Percentiles rank a stretch among this genome's conserved stretches.
These are phyloP conservation scores for Ballota nigra DNA, from an alignment of 257 asterid species.

Conservation along the genomic window DNA sequence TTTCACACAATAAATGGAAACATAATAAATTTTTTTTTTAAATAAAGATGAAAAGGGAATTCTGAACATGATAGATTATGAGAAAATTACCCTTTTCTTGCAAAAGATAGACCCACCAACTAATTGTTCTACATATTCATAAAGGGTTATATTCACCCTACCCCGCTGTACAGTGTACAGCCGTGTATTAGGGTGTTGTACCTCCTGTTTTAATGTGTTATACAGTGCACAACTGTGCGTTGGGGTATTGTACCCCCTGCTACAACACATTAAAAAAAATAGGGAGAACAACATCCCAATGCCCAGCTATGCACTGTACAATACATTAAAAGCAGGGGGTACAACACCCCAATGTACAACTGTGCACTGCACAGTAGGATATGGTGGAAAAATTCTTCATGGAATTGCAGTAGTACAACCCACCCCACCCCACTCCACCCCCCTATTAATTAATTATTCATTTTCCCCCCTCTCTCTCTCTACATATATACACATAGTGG, in stretches of 20 bases:
- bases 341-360: too few relatives aligned
- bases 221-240: too few relatives aligned
- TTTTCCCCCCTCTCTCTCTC: background rate
- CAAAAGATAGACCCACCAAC: slow-evolving; percentile 11
- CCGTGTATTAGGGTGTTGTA: too few relatives aligned
- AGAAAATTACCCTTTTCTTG: slow-evolving; percentile 37
- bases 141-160: slow-evolving; percentile 26
- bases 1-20: slow-evolving; percentile 26
- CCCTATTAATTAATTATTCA: slow-evolving; percentile 19
- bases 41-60: slow-evolving; percentile 10
- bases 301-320: too few relatives aligned
- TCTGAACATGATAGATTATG: slow-evolving; percentile 28
- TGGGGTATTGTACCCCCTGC: too few relatives aligned
- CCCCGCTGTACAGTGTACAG: too few relatives aligned
- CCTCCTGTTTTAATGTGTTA: too few relatives aligned
- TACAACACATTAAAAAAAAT: too few relatives aligned
- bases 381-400: too few relatives aligned
- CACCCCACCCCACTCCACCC: background rate
- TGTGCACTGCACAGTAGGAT: too few relatives aligned
- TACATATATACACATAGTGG: background rate
- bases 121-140: slow-evolving; percentile 20
- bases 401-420: slow-evolving; percentile 14
- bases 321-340: too few relatives aligned
- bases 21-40: background rate
- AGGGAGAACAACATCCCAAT: too few relatives aligned